These are phyloP conservation scores for Amylocystis lapponica DNA, from an alignment of 768 basidiomycete genomes.

Conservation along the genomic window DNA sequence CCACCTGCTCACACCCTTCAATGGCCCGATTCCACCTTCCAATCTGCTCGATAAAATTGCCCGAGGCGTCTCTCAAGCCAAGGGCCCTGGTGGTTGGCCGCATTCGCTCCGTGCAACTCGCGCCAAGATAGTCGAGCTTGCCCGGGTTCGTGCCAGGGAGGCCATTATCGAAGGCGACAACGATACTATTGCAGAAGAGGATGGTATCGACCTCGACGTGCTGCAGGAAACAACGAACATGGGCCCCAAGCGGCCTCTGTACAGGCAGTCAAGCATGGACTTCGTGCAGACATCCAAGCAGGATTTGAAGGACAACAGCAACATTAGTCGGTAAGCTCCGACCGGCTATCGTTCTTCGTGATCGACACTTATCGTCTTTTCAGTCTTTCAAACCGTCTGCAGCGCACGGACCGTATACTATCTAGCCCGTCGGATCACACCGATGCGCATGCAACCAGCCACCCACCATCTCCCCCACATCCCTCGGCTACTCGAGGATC, in stretches of 20 bases:
- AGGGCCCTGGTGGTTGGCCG: constrained; percentile 75
- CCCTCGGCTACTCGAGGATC: constrained; percentile 32
- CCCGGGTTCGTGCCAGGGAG: constrained; percentile 60
- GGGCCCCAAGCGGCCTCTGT: constrained; percentile 51
- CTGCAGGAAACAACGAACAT: constrained; percentile 45
- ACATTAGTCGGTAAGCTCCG: constrained; percentile 57
- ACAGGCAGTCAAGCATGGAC: constrained; percentile 85
- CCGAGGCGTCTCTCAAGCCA: constrained; percentile 66
- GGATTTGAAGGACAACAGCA: constrained; percentile 44
- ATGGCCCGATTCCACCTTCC: constrained; percentile 75
- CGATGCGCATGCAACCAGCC: constrained; percentile 42
- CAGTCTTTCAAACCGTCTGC: constrained; percentile 64
- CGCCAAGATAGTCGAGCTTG: constrained; percentile 73
- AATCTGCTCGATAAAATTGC: constrained; percentile 87
- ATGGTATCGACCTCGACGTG: constrained; percentile 36
- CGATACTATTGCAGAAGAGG: constrained; percentile 42
- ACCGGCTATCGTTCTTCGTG: constrained; percentile 2
- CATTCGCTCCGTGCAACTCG: constrained; percentile 80
- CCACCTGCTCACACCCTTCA: constrained; percentile 84
- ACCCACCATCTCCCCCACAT: constrained; percentile 28
- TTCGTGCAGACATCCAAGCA: constrained; percentile 55
- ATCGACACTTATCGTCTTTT: constrained; percentile 11
- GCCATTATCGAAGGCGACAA: constrained; percentile 27
- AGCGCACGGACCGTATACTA: constrained; percentile 54
- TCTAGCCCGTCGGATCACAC: constrained; percentile 47